These are phyloP conservation scores for Melaleuca quinquenervia DNA, from an alignment of 345 rosid species.

Conservation along the genomic window DNA sequence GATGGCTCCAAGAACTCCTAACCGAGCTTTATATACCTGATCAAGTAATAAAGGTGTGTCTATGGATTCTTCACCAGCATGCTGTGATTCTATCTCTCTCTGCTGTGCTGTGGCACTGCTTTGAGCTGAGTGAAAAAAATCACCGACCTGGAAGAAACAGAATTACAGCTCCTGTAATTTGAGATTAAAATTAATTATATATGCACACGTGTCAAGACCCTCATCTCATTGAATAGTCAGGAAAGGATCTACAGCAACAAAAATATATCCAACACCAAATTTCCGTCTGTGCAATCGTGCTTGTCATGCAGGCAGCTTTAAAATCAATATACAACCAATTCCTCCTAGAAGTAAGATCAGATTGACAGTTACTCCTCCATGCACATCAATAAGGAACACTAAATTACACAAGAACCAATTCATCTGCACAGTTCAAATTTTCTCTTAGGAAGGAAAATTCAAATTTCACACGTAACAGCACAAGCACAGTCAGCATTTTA, in stretches of 20 bases:
- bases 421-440: not conserved
- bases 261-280: not conserved
- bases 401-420: not conserved
- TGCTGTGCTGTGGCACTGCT: constrained; percentile 62
- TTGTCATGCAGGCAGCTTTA: not conserved
- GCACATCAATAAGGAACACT: not conserved
- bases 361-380: not conserved
- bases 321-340: not conserved
- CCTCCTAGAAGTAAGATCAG: not conserved
- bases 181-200: not conserved
- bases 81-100: constrained; percentile 50
- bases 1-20: not conserved
- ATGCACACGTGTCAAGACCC: not conserved
- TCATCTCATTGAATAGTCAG: not conserved
- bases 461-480: not conserved
- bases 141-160: constrained; percentile 51
- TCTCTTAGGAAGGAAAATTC: not conserved
- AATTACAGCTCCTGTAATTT: not conserved
- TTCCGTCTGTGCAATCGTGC: not conserved
- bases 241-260: not conserved
- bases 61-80: constrained; percentile 43
- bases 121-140: constrained; percentile 69
- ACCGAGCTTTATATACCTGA: constrained; percentile 21
- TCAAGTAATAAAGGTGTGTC: constrained; percentile 74
- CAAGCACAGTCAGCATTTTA: not conserved